These are phyloP conservation scores for Populus simonii DNA, from an alignment of 345 rosid species.

Conservation along the genomic window DNA sequence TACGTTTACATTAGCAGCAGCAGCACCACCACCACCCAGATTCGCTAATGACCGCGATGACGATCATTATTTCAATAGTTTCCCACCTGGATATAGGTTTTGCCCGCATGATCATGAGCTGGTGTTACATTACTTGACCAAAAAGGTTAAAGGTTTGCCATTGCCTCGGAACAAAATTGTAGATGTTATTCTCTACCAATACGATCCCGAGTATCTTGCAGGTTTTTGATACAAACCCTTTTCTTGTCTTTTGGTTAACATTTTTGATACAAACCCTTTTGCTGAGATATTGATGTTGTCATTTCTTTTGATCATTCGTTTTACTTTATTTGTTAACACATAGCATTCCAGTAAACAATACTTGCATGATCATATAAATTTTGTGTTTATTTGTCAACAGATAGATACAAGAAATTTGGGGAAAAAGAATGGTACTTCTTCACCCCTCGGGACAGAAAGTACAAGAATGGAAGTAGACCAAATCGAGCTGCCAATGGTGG, in stretches of 20 bases:
- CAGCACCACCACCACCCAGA: neutral
- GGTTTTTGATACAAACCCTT: neutral
- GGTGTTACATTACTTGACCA: slow-evolving; percentile 2
- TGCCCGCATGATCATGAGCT: slow-evolving; percentile 12
- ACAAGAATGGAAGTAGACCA: slow-evolving; percentile 17
- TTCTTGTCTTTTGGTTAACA: too few relatives aligned
- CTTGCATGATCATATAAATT: neutral
- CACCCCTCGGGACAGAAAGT: slow-evolving; percentile 23
- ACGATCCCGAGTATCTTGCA: slow-evolving; percentile 4
- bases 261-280: too few relatives aligned
- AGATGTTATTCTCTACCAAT: neutral
- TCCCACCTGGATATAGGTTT: slow-evolving; percentile 16
- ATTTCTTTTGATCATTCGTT: too few relatives aligned
- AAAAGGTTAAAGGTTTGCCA: neutral
- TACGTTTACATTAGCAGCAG: neutral
- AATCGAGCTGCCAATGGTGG: slow-evolving; percentile 18
- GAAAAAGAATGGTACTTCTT: slow-evolving; percentile 22
- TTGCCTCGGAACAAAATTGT: slow-evolving; percentile 4
- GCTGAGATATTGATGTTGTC: too few relatives aligned
- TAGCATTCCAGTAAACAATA: too few relatives aligned
- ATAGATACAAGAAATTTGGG: neutral
- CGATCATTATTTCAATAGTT: neutral
- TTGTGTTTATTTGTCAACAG: slow-evolving; percentile 1
- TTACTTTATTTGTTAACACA: too few relatives aligned
- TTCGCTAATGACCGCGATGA: neutral